Evolutionary conservation across 495 filamentous ascomycete species (phyloP), one percentile per base, ranked within the genome.

Genomic region (Polyplosphaeria fusca): DNA sequence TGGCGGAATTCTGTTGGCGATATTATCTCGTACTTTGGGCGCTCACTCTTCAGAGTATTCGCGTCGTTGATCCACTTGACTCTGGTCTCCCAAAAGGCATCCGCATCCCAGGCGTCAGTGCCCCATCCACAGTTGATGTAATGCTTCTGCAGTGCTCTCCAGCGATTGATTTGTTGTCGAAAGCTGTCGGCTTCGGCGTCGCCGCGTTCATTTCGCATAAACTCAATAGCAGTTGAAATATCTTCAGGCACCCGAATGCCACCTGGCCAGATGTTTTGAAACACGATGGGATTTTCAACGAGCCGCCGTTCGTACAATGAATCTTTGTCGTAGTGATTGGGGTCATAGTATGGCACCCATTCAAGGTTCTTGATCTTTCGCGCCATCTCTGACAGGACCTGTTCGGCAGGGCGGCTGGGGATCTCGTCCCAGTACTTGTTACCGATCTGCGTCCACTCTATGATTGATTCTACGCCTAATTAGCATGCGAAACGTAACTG

Each of bases 261-360:
- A 23, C 43, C 43, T 4, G 43, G 43, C 18, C 5, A 47, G 11
- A 47, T 23, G 23, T 47, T 47, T 23, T 47, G 43, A 18, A 47
- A 47, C 5, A 47, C 22, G 9, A 47, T 47, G 5, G 43, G 43
- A 26, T 47, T 47, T 23, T 47, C 19, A 5, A 47, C 43, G 18
- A 47, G 7, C 7, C 9, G 9, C 4, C 43, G 16, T 11, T 12
- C 23, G 11, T 20, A 18, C 30, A 35, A 14, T 7, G 30, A 35
- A 9, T 7, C 9, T 7, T 5, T 19, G 39, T 42, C 16, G 39
- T 42, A 42, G 39, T 42, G 16, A 47, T 47, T 47, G 19, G 27
- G 2, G 18, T 39, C 23, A 30, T 38, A 16, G 18, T 13, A 38
- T 13, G 47, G 47, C 3, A 51, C 47, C 47, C 47, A 51, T 5